These are phyloP conservation scores for Colletotrichum tofieldiae DNA, from an alignment of 2,329 filamentous ascomycete genomes.

Conservation along the genomic window DNA sequence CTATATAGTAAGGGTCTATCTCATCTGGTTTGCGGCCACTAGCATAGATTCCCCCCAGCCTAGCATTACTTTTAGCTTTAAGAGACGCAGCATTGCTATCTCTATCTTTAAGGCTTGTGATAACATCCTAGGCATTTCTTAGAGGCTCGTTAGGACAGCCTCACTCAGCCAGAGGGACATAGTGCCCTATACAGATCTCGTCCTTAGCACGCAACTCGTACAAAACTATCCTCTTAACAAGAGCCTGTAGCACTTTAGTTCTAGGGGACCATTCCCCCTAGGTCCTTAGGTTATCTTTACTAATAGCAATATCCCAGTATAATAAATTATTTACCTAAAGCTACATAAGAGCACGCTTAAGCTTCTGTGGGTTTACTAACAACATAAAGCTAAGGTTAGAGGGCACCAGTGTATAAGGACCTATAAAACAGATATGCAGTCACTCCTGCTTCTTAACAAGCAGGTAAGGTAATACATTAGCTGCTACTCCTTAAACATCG, in stretches of 20 bases:
- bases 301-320: not conserved
- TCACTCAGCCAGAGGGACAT: not conserved
- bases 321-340: not conserved
- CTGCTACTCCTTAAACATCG: not conserved
- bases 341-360: not conserved
- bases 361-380: not conserved
- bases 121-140: too few species aligned
- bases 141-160: too few species aligned
- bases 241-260: not conserved
- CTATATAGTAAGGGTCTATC: not conserved
- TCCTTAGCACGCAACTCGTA: not conserved
- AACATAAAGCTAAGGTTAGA: not conserved
- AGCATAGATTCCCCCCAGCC: not conserved
- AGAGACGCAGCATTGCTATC: not conserved
- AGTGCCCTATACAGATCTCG: not conserved
- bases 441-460: not conserved
- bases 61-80: not conserved
- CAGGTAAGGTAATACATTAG: not conserved
- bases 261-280: not conserved
- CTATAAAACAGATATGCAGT: not conserved
- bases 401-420: not conserved
- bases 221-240: not conserved
- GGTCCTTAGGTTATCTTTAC: not conserved
- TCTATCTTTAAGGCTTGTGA: not conserved
- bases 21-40: not conserved